Evolutionary conservation across 805 yeast genomes (phyloP), one percentile per base, ranked within the genome.

Genomic region (Wickerhamiella allomyrinae): DNA sequence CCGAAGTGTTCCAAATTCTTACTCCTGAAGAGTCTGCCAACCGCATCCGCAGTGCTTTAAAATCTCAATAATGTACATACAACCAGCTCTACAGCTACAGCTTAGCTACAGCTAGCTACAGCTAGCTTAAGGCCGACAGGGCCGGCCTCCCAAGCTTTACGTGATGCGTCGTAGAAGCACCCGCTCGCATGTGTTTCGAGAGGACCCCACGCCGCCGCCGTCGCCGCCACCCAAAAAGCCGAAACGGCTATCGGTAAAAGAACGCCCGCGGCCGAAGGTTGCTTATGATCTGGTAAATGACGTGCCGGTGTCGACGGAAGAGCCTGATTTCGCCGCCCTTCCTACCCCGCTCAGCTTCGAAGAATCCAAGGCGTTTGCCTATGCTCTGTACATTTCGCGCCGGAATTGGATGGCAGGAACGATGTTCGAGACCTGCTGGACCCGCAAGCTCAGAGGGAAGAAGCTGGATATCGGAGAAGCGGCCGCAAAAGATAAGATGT

Each of bases 401-500:
- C 71, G 70, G 48, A 65, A 76, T 34, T 73, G 83, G 82, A 57
- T 78, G 46, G 54, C 77, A 59, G 68, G 79, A 3, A 70, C 70
- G 27, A 74, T 85, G 70, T 86, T 89, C 53, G 74, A 74, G 45
- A 66, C 79, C 37, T 84, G 77, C 52, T 89, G 96, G 95, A 69
- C 79, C 7, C 75, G 80, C 46, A 80, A 78, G 41, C 71, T 76
- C 45, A 59, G 76, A 42, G 70, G 77, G 47, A 69, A 67, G 42
- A 73, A 64, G 57, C 67, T 57, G 46, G 57, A 66, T 46, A 69
- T 66, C 43, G 59, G 62, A 34, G 70, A 62, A 52, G 60, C 56
- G n/a, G 74, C 73, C 55, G 79, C 82, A 4, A 66, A 93, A 52
- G 96, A 89, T 49, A 77, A 77, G 43, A 86, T 87, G 95, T 79